Percentiles rank a stretch among this genome's conserved stretches.
Conservation (phyloP, 441 rosid species). For the Populus hybrid region DNA sequence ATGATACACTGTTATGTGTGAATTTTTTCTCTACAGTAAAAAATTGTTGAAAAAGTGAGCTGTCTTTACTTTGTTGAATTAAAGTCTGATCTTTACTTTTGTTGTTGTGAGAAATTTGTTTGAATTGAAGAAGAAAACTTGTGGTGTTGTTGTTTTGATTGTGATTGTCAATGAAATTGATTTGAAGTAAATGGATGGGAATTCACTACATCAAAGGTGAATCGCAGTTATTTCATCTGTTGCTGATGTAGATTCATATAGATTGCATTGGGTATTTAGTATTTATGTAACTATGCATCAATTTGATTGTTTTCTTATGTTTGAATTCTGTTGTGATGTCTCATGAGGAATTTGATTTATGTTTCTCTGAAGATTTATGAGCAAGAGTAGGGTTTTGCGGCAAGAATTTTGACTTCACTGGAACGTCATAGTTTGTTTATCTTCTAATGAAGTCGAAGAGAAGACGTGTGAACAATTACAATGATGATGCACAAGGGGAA, state of each 20-base stretch:
- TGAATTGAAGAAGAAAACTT: neutral
- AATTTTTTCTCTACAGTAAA: neutral
- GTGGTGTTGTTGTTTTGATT: neutral
- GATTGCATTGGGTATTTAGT: neutral
- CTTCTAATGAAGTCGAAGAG: slow-evolving; percentile 1
- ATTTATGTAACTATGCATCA: neutral
- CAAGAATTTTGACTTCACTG: neutral
- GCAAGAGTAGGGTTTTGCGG: neutral
- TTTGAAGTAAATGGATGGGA: neutral
- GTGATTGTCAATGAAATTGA: neutral
- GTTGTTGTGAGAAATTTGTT: neutral
- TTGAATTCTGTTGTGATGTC: neutral
- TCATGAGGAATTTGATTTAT: neutral
- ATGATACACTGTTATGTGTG: neutral
- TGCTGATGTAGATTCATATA: neutral
- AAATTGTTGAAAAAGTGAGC: neutral
- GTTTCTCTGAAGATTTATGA: neutral
- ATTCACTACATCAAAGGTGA: neutral
- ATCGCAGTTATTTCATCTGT: neutral
- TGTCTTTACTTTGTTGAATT: neutral
- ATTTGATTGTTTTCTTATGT: neutral
- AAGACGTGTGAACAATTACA: neutral
- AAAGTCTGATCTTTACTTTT: neutral
- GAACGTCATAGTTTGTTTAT: neutral
- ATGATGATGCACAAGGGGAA: neutral